Base-by-base conservation (phyloP, 768 basidiomycete species). In the Lepiota subincarnata region DNA sequence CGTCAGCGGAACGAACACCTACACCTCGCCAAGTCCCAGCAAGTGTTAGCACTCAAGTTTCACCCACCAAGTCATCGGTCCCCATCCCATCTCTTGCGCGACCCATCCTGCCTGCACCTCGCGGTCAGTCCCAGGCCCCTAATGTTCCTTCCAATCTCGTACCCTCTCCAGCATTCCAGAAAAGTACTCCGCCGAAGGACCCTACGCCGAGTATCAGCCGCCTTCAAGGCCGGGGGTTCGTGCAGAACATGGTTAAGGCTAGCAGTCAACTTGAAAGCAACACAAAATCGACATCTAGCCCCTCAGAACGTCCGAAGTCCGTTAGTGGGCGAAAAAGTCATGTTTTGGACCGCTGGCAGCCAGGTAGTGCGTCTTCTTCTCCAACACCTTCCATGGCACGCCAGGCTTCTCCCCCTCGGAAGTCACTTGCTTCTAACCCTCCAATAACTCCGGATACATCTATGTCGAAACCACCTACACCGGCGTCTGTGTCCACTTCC, bases 171-270 rank as follows among this genome's bases (percentile, higher is more conserved):
- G 81, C 79, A 4, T 86, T 89, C 63, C 70, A 84, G 22, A 83
- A 80, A 41, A 70, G 74, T 1, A 69, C 80, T 7, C 63, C 75
- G 3, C 66, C 74, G 48, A 92, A 91, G 64, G 89, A 89, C 41
- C 80, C 80, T 3, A 89, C 89, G 1, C 91, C 91, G 0, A 91
- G 88, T 64, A 80, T 92, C 28, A 92, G 87, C 56, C 73, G 89
- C 55, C 69, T 93, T 14, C 84, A 92, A 61, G 91, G 91, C 16
- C 83, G 91, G 37, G 91, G 91, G 3, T 92, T 93, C 63, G 91
- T 93, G 2, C 86, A 89, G 66, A 89, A 78, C 57, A 83, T 90
- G 72, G 86, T 93, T 31, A 84, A 86, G 67, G 84, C 77, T 43
- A 89, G 81, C 60, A 72, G 78, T 14, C 73, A 79, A 57, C 66